These are phyloP conservation scores for Nannochloris sp. DNA, from an alignment of 139 green algal genomes.

Conservation along the genomic window DNA sequence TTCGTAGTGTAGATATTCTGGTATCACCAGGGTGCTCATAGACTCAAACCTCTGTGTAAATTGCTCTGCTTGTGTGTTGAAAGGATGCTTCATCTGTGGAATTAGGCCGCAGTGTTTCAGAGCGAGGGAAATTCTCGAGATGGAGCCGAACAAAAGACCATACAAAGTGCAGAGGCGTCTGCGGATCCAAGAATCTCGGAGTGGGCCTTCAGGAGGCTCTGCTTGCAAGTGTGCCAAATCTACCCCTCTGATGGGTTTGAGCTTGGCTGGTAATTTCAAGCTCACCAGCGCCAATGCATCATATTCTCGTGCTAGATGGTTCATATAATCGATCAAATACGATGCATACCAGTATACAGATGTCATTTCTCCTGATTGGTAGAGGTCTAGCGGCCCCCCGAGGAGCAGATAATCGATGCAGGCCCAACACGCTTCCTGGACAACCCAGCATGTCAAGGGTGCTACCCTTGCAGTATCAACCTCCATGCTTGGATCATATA, in stretches of 20 bases:
- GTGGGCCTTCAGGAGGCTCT: background rate
- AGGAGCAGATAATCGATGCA: slow-evolving; percentile 62
- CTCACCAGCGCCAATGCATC: background rate
- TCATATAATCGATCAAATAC: slow-evolving; percentile 27
- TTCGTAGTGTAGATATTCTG: background rate
- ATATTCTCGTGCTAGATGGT: background rate
- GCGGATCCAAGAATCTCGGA: background rate
- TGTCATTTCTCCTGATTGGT: slow-evolving; percentile 56
- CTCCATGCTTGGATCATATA: background rate
- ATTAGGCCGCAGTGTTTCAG: slow-evolving; percentile 22
- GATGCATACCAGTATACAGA: slow-evolving; percentile 65
- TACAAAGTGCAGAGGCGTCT: background rate
- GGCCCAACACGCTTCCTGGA: slow-evolving; percentile 35
- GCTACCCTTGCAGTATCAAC: slow-evolving; percentile 25
- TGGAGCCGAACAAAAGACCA: slow-evolving; percentile 31
- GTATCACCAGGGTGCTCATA: slow-evolving; percentile 3
- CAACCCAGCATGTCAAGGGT: slow-evolving; percentile 57
- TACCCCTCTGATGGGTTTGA: background rate
- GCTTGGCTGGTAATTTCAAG: background rate
- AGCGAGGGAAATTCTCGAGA: slow-evolving; percentile 32
- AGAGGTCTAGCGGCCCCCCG: slow-evolving; percentile 73
- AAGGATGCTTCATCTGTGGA: slow-evolving; percentile 11
- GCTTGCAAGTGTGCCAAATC: background rate
- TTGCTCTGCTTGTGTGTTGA: slow-evolving; percentile 46
- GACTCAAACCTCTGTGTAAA: slow-evolving; percentile 56